These are phyloP conservation scores for Diaporthe nobilis DNA, from an alignment of 2,329 filamentous ascomycete species.

Conservation along the genomic window DNA sequence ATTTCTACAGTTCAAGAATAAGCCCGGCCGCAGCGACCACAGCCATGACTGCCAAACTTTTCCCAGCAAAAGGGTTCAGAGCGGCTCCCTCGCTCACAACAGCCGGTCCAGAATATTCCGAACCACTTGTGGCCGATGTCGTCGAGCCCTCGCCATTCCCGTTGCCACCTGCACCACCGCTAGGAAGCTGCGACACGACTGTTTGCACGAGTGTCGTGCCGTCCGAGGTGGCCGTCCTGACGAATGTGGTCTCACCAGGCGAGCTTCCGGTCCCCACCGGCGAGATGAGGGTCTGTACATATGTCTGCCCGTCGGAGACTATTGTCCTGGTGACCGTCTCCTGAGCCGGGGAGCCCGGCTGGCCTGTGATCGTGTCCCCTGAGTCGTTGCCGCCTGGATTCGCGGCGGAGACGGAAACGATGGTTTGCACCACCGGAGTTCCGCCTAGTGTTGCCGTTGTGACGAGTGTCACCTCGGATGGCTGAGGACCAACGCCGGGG, in stretches of 20 bases:
- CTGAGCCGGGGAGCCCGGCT: not conserved
- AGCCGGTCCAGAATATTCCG: not conserved
- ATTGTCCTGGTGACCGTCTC: not conserved
- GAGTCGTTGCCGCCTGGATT: not conserved
- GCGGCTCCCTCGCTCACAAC: not conserved
- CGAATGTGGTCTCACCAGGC: constrained; percentile 2
- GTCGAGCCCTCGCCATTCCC: too few relatives aligned
- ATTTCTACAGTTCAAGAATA: not conserved
- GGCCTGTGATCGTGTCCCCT: not conserved
- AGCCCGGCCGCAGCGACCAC: not conserved
- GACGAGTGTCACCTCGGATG: not conserved
- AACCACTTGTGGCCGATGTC: not conserved
- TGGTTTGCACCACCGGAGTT: not conserved
- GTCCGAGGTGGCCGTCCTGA: constrained; percentile 7
- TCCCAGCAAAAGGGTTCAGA: not conserved
- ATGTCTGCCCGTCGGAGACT: constrained; percentile 19
- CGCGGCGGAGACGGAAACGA: not conserved
- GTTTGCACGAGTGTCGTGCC: constrained; percentile 19
- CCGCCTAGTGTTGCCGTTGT: not conserved
- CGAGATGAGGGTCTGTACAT: not conserved
- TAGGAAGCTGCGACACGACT: not conserved
- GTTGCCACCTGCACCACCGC: not conserved
- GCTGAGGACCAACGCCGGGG: not conserved
- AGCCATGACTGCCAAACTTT: not conserved
- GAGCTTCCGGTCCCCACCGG: not conserved